These are phyloP conservation scores for Hanseniaspora mollemarum DNA, from an alignment of 805 yeast species.

Conservation along the genomic window DNA sequence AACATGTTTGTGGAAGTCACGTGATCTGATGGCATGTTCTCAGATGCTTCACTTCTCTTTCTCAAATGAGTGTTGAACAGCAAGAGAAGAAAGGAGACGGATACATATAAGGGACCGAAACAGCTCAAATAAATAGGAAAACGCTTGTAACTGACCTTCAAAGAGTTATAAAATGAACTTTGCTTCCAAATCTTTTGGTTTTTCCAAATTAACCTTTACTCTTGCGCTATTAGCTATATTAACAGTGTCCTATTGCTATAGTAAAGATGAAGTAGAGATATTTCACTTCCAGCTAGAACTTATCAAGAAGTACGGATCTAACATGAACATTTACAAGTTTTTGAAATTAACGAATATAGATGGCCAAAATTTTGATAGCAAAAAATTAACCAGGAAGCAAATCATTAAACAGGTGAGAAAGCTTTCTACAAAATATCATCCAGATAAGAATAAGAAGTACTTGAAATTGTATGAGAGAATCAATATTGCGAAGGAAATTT, in stretches of 20 bases:
- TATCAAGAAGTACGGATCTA: slow-evolving; percentile 48
- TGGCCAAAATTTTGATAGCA: background rate
- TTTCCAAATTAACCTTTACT: no score
- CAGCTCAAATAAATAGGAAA: no score
- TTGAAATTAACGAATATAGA: slow-evolving; percentile 34
- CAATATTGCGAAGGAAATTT: slow-evolving; percentile 61
- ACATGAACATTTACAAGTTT: slow-evolving; percentile 59
- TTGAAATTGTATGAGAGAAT: slow-evolving; percentile 57
- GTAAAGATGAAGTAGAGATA: slow-evolving; percentile 66
- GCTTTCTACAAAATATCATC: slow-evolving; percentile 64
- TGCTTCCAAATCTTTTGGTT: no score
- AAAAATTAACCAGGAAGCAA: slow-evolving; percentile 39
- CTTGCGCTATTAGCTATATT: no score
- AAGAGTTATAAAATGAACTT: no score
- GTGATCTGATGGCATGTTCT: no score
- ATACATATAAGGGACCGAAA: no score
- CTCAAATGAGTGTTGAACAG: no score
- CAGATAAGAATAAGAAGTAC: slow-evolving; percentile 56
- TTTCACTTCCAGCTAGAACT: slow-evolving; percentile 60
- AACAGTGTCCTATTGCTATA: slow-evolving; percentile 33
- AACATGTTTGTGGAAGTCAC: no score
- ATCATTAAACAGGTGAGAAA: slow-evolving; percentile 59
- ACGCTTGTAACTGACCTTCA: no score
- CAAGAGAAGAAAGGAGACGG: no score
- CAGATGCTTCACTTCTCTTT: no score